A percentile compares a stretch with the other conserved stretches of the same genome.
phyloP scores from a whole-genome alignment of 257 asterid species.

The Marsdenia floribunda region DNA sequence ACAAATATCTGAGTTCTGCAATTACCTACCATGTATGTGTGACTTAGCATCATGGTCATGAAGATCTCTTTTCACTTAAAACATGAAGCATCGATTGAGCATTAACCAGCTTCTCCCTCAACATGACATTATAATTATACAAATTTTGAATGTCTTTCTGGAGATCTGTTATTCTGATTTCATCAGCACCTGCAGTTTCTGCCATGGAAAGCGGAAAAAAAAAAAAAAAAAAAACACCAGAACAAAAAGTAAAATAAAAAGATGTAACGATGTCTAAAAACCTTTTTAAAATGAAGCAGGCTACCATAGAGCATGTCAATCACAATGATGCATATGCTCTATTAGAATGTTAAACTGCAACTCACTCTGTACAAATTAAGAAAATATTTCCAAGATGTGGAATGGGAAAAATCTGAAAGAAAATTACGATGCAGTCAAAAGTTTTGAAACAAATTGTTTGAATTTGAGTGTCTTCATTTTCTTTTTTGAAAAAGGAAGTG shows the following conservation, averaged over 20 bases:
- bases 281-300: neutral
- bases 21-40: neutral
- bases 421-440: neutral
- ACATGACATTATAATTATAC: conserved; percentile 40
- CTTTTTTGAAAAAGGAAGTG: neutral
- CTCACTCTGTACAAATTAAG: neutral
- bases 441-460: neutral
- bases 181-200: conserved; percentile 33
- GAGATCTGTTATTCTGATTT: conserved; percentile 41
- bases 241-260: neutral
- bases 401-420: neutral
- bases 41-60: neutral
- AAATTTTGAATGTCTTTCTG: conserved; percentile 43
- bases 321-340: neutral
- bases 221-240: neutral
- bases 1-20: neutral
- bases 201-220: conserved; percentile 11
- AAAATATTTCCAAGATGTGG: neutral
- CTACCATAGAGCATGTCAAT: neutral
- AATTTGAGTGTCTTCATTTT: neutral
- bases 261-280: neutral
- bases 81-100: conserved; percentile 31
- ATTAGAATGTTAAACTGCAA: neutral
- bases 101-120: conserved; percentile 46
- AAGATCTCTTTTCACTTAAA: conserved; percentile 22